phyloP scores from a whole-genome alignment of 805 yeast genomes.

The Nakazawaea molendinolei region DNA sequence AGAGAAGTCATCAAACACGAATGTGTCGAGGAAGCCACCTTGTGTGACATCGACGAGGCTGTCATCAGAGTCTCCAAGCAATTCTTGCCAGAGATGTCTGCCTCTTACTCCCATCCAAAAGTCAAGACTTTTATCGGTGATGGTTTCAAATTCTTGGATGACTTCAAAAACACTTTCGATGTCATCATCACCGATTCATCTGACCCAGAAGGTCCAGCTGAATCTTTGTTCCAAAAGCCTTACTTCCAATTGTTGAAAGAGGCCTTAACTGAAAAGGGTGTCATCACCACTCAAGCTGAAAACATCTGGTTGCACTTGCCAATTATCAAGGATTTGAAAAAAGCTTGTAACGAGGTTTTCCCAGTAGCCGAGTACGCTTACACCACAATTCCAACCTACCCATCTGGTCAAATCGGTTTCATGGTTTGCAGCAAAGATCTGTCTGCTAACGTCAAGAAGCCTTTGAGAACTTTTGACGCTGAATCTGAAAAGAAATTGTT shows the following conservation, averaged over 20 bases:
- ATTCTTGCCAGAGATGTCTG: slow-evolving; percentile 83
- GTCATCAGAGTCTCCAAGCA: slow-evolving; percentile 83
- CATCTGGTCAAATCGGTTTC: slow-evolving; percentile 83
- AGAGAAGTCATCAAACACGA: slow-evolving; percentile 91
- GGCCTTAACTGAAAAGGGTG: slow-evolving; percentile 57
- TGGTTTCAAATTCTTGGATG: slow-evolving; percentile 92
- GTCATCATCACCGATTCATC: slow-evolving; percentile 95
- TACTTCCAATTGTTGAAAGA: slow-evolving; percentile 64
- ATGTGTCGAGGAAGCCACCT: slow-evolving; percentile 77
- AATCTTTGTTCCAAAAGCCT: slow-evolving; percentile 70
- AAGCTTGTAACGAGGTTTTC: slow-evolving; percentile 49
- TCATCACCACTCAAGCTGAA: slow-evolving; percentile 80
- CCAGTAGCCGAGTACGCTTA: slow-evolving; percentile 59
- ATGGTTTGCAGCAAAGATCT: slow-evolving; percentile 62
- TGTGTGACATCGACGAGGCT: slow-evolving; percentile 93
- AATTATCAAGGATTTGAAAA: slow-evolving; percentile 40
- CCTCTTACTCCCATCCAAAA: slow-evolving; percentile 80
- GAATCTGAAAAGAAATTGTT: slow-evolving; percentile 43
- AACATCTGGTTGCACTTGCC: slow-evolving; percentile 68
- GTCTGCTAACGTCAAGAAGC: slow-evolving; percentile 37
- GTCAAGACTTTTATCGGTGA: slow-evolving; percentile 89
- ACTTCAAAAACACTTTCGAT: slow-evolving; percentile 80
- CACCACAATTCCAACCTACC: slow-evolving; percentile 81
- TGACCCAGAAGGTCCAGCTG: slow-evolving; percentile 92
- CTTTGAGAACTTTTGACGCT: slow-evolving; percentile 39